Evolutionary conservation across 768 basidiomycete species (phyloP).

Genomic region (Infundibulicybe gibba): DNA sequence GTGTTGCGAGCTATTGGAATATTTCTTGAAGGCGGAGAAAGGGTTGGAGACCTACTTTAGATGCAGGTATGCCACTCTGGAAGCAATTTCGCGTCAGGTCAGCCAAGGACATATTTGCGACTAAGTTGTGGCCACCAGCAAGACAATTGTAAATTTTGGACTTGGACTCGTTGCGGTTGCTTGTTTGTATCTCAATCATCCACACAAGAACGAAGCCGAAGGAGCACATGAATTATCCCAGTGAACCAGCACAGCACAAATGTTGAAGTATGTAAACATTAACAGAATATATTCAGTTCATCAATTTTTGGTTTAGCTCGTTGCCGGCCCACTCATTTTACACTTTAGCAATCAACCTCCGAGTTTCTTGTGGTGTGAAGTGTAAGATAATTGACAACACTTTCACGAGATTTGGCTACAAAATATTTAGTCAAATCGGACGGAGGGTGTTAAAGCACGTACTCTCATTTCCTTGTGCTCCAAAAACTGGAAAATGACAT

Average conservation of each 20-base stretch:
- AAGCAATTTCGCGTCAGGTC: slow-evolving; percentile 74
- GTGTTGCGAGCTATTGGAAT: slow-evolving; percentile 1
- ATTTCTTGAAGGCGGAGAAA: not conserved
- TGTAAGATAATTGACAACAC: slow-evolving; percentile 90
- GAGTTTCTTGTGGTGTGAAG: slow-evolving; percentile 94
- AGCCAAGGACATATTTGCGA: slow-evolving; percentile 53
- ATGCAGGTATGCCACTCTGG: slow-evolving; percentile 61
- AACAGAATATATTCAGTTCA: too few relatives aligned
- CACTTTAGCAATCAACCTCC: slow-evolving; percentile 86
- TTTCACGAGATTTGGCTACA: slow-evolving; percentile 81
- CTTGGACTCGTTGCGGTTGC: too few relatives aligned
- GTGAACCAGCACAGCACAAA: too few relatives aligned
- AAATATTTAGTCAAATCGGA: slow-evolving; percentile 2
- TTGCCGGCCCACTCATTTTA: too few relatives aligned
- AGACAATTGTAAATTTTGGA: too few relatives aligned
- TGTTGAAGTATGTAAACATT: too few relatives aligned
- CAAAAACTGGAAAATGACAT: slow-evolving; percentile 94
- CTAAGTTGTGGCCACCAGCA: too few relatives aligned
- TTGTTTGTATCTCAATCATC: too few relatives aligned
- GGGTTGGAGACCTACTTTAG: slow-evolving; percentile 44
- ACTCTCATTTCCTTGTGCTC: slow-evolving; percentile 99
- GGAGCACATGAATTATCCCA: too few relatives aligned
- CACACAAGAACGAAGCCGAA: too few relatives aligned
- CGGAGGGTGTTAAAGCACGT: slow-evolving; percentile 23
- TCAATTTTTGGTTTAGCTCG: too few relatives aligned